Evolutionary conservation across 768 basidiomycete genomes (phyloP).

Genomic region (Suillus discolor): DNA sequence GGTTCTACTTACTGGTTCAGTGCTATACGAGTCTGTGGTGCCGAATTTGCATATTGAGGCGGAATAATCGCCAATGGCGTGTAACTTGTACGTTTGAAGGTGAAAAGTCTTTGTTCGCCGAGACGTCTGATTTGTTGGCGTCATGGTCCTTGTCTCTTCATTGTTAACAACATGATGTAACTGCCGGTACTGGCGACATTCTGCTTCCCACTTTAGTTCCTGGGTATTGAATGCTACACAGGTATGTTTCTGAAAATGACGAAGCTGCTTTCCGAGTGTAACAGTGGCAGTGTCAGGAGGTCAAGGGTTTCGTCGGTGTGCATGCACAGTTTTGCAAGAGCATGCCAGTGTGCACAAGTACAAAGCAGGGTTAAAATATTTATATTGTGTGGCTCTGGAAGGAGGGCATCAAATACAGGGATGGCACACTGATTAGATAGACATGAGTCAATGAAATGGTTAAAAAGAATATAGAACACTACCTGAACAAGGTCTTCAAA

Average conservation of each 20-base stretch:
- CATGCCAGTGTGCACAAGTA: slow-evolving; percentile 18
- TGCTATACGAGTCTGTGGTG: slow-evolving; percentile 37
- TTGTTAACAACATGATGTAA: neutral
- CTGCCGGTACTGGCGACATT: neutral
- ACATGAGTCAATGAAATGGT: neutral
- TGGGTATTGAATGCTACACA: slow-evolving; percentile 23
- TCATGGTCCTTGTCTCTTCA: neutral
- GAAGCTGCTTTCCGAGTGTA: slow-evolving; percentile 20
- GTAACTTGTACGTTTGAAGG: slow-evolving; percentile 34
- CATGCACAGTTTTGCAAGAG: slow-evolving; percentile 31
- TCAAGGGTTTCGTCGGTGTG: slow-evolving; percentile 28
- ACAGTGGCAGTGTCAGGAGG: slow-evolving; percentile 17
- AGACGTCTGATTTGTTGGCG: neutral
- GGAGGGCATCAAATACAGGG: slow-evolving; percentile 13
- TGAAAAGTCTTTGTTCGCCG: slow-evolving; percentile 23
- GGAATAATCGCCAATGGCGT: slow-evolving; percentile 35
- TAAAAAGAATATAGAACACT: too few species aligned
- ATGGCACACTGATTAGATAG: slow-evolving; percentile 12
- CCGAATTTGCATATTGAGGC: slow-evolving; percentile 27
- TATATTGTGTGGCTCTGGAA: slow-evolving; percentile 16
- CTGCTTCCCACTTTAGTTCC: slow-evolving; percentile 17
- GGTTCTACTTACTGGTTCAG: slow-evolving; percentile 29
- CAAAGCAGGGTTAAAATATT: slow-evolving; percentile 19
- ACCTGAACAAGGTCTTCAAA: too few species aligned
- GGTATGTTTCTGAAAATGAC: slow-evolving; percentile 22